Percentiles rank a stretch among this genome's conserved stretches.
phyloP scores from a whole-genome alignment of 176 grass and related monocot genomes.

The Triticum urartu region DNA sequence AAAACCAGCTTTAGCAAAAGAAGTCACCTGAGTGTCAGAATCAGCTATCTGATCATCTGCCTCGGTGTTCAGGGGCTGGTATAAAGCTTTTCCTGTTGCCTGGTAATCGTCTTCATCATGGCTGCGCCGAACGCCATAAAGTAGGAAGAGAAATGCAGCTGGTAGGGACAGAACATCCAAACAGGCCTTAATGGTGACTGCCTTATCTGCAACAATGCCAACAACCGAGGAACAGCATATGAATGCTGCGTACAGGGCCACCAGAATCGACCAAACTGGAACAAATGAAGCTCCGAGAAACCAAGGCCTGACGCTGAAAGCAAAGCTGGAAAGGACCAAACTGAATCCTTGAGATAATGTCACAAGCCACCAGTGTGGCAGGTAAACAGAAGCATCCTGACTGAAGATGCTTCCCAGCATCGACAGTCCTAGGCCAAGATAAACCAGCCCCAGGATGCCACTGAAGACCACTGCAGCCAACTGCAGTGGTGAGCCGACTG shows the following conservation, averaged over 20 bases:
- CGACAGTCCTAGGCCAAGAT: conserved; percentile 50
- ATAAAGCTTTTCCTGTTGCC: conserved; percentile 34
- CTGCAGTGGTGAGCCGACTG: conserved; percentile 27
- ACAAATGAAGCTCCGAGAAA: conserved; percentile 34
- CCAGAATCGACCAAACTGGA: conserved; percentile 55
- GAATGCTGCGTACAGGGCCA: conserved; percentile 32
- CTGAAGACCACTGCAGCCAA: conserved; percentile 21
- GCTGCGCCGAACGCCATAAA: conserved; percentile 30
- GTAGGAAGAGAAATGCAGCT: conserved; percentile 45
- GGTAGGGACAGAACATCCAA: conserved; percentile 67
- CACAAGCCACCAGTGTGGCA: conserved; percentile 51
- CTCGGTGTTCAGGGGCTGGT: conserved; percentile 48
- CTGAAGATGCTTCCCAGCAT: conserved; percentile 48
- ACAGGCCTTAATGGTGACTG: conserved; percentile 29
- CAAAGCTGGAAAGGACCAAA: conserved; percentile 30
- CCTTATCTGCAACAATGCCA: conserved; percentile 40
- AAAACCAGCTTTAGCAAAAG: conserved; percentile 62
- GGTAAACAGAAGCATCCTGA: conserved; percentile 12
- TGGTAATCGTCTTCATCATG: conserved; percentile 25
- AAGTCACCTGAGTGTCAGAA: conserved; percentile 35
- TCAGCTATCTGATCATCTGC: conserved; percentile 21
- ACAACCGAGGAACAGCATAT: conserved; percentile 51
- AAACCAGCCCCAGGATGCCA: conserved; percentile 46
- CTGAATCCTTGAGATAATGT: conserved; percentile 47
- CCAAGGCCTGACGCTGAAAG: conserved; percentile 32